Evolutionary conservation across 768 basidiomycete species (phyloP).

Genomic region (Royoungia palumana): DNA sequence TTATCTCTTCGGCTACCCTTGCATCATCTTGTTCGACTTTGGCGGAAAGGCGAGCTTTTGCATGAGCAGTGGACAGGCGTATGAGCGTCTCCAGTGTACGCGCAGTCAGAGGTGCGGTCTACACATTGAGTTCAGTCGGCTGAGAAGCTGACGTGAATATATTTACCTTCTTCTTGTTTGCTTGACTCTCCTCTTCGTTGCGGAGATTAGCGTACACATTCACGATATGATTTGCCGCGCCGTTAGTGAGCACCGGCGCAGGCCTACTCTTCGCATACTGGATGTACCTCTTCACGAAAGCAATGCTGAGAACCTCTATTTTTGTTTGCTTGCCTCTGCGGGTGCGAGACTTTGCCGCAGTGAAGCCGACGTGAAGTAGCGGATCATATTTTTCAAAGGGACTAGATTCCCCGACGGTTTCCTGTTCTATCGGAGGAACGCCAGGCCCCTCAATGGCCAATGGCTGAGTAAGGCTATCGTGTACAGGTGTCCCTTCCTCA

Average conservation of each 20-base stretch:
- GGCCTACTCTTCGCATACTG: slow-evolving; percentile 93
- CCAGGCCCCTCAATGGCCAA: slow-evolving; percentile 81
- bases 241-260: slow-evolving; percentile 83
- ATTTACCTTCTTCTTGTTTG: slow-evolving; percentile 79
- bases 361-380: slow-evolving; percentile 83
- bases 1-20: slow-evolving; percentile 86
- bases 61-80: slow-evolving; percentile 96
- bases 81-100: slow-evolving; percentile 98
- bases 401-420: slow-evolving; percentile 42
- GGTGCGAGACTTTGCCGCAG: slow-evolving; percentile 45
- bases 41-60: slow-evolving; percentile 85
- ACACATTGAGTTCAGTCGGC: slow-evolving; percentile 12
- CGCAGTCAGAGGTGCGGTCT: slow-evolving; percentile 97
- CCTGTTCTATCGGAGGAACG: slow-evolving; percentile 36
- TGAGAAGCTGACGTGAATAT: neutral
- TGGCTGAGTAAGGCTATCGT: slow-evolving; percentile 85
- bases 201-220: slow-evolving; percentile 87
- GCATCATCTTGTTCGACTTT: slow-evolving; percentile 87
- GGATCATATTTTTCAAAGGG: slow-evolving; percentile 98
- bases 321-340: slow-evolving; percentile 58
- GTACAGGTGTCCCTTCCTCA: slow-evolving; percentile 90
- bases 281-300: slow-evolving; percentile 97
- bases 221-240: slow-evolving; percentile 92
- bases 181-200: slow-evolving; percentile 83
- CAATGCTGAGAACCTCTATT: slow-evolving; percentile 85